Conservation (phyloP, 345 rosid species). For the Microcos paniculata region DNA sequence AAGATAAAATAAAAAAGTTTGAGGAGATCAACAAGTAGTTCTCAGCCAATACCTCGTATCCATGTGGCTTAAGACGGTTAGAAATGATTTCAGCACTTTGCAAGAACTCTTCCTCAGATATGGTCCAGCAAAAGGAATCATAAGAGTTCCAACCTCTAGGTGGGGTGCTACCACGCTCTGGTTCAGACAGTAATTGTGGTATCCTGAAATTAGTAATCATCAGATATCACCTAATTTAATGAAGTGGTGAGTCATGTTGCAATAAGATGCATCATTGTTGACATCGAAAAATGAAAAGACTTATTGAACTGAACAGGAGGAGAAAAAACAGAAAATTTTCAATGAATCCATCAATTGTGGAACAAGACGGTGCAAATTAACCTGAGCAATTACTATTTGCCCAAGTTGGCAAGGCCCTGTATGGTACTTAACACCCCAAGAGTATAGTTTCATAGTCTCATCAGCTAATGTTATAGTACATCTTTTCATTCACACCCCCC, state of each 20-base stretch:
- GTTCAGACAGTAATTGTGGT: conserved; percentile 1
- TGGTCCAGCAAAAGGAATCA: conserved; percentile 88
- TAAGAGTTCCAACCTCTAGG: conserved; percentile 99
- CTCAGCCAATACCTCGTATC: conserved; percentile 60
- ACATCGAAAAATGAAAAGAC: no score
- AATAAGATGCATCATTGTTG: no score
- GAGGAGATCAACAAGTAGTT: background rate
- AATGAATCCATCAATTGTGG: no score
- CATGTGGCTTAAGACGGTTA: conserved; percentile 56
- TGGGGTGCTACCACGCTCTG: conserved; percentile 57
- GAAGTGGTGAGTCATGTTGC: no score
- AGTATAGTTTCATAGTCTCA: no score
- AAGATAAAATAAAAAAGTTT: no score
- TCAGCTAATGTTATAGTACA: no score
- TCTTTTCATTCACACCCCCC: background rate
- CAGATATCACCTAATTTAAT: no score
- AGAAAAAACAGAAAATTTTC: no score
- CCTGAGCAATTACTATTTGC: background rate
- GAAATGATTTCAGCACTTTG: conserved; percentile 65
- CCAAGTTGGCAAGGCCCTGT: background rate
- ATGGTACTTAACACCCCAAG: no score
- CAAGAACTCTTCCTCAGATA: conserved; percentile 86
- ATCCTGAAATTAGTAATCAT: conserved; percentile 31
- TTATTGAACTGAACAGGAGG: no score
- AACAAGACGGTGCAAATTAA: background rate